A percentile compares a stretch with the other conserved stretches of the same genome.
These are phyloP conservation scores for Shiraia sp. DNA, from an alignment of 2,329 filamentous ascomycete species.

Conservation along the genomic window DNA sequence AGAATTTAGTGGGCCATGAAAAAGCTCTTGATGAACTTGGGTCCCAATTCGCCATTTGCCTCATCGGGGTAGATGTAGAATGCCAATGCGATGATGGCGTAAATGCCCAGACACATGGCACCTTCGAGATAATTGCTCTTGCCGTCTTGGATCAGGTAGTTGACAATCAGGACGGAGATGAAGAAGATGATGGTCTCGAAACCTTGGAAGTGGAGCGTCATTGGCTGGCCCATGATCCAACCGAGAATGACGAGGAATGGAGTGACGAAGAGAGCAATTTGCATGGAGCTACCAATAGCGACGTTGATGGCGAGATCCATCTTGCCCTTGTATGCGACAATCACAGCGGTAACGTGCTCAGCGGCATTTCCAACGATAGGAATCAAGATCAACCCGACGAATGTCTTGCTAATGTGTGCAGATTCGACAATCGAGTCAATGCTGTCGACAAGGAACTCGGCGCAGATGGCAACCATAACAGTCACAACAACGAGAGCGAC, in stretches of 20 bases:
- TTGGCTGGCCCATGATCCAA: conserved; percentile 57
- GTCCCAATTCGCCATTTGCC: conserved; percentile 39
- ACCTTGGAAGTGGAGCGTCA: conserved; percentile 79
- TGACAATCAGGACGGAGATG: conserved; percentile 81
- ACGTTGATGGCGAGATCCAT: conserved; percentile 62
- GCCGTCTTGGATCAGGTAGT: conserved; percentile 83
- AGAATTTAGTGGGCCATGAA: conserved; percentile 17
- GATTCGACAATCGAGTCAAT: conserved; percentile 59
- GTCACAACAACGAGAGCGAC: conserved; percentile 54
- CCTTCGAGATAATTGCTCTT: conserved; percentile 87
- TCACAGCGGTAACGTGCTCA: conserved; percentile 59
- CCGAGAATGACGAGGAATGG: conserved; percentile 61
- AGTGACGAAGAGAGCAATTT: conserved; percentile 62
- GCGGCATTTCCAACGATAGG: conserved; percentile 63
- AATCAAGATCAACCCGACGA: conserved; percentile 60
- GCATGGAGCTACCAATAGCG: conserved; percentile 58
- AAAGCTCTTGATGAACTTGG: conserved; percentile 32
- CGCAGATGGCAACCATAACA: conserved; percentile 55
- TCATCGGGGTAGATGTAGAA: conserved; percentile 65
- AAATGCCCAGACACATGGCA: conserved; percentile 60
- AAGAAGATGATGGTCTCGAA: conserved; percentile 90
- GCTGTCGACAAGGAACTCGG: conserved; percentile 58
- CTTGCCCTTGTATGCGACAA: conserved; percentile 61
- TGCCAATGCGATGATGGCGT: conserved; percentile 63
- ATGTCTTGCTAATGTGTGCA: conserved; percentile 58